Conservation (phyloP, 2,329 filamentous ascomycete species). For the Xylariaceae sp. region DNA sequence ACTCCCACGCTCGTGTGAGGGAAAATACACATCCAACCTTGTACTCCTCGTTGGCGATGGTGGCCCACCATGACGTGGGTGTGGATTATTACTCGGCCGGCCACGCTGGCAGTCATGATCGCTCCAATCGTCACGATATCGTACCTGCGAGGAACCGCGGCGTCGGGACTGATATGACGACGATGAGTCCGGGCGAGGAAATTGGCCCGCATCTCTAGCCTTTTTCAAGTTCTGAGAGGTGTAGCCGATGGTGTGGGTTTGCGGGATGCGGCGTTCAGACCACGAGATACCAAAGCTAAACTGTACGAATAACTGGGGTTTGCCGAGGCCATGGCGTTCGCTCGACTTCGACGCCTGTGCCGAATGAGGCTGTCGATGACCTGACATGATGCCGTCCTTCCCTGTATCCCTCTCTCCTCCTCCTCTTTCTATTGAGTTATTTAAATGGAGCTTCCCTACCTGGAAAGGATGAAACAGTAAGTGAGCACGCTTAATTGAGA, state of each 20-base stretch:
- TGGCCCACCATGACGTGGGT: background rate
- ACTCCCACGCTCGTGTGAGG: slow-evolving; percentile 40
- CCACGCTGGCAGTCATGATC: slow-evolving; percentile 20
- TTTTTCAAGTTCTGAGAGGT: slow-evolving; percentile 41
- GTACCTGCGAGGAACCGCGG: slow-evolving; percentile 14
- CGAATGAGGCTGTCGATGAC: slow-evolving; percentile 6
- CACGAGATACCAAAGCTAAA: slow-evolving; percentile 49
- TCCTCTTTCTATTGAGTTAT: too few relatives aligned
- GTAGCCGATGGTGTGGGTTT: slow-evolving; percentile 42
- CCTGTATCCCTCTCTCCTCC: too few relatives aligned
- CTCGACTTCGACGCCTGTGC: slow-evolving; percentile 21
- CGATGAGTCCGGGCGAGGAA: slow-evolving; percentile 42
- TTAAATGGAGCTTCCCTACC: too few relatives aligned
- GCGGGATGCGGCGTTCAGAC: slow-evolving; percentile 39
- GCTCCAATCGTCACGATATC: slow-evolving; percentile 16
- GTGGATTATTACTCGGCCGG: slow-evolving; percentile 12
- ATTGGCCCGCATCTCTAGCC: slow-evolving; percentile 36
- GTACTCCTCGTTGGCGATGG: slow-evolving; percentile 18
- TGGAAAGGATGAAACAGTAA: too few relatives aligned
- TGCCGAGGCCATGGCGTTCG: slow-evolving; percentile 27
- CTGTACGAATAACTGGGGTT: slow-evolving; percentile 45
- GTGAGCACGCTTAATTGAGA: too few relatives aligned
- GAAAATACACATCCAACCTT: slow-evolving; percentile 23
- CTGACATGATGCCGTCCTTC: slow-evolving; percentile 24
- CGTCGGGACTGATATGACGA: slow-evolving; percentile 24